These are phyloP conservation scores for Tuctoria greenei DNA, from an alignment of 176 grass and related monocot genomes.

Conservation along the genomic window DNA sequence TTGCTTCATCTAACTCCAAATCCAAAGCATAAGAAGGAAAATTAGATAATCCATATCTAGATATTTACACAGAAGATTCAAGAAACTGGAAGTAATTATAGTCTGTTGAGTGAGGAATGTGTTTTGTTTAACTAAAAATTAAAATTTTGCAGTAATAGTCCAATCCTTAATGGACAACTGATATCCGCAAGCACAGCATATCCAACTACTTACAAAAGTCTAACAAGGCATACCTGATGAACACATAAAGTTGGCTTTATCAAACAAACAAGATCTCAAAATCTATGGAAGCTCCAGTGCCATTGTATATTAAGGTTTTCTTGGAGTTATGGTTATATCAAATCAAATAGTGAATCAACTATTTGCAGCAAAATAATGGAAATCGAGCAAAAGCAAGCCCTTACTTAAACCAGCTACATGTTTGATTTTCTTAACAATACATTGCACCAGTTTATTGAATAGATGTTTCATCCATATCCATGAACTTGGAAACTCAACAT, in stretches of 20 bases:
- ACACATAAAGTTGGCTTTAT: slow-evolving; percentile 65
- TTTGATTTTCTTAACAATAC: slow-evolving; percentile 9
- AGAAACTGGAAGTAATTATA: not conserved
- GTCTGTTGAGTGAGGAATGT: not conserved
- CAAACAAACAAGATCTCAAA: slow-evolving; percentile 71
- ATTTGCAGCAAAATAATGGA: slow-evolving; percentile 57
- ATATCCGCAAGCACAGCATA: slow-evolving; percentile 20
- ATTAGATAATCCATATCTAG: not conserved
- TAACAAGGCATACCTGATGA: slow-evolving; percentile 64
- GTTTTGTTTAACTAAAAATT: not conserved
- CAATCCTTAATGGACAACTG: slow-evolving; percentile 8
- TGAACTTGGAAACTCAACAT: not conserved
- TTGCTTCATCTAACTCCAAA: not conserved
- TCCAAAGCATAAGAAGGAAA: not conserved
- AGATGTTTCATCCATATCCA: not conserved
- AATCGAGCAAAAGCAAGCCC: slow-evolving; percentile 12
- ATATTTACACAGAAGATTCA: not conserved
- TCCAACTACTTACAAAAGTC: not conserved
- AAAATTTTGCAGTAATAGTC: not conserved
- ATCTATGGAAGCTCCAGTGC: slow-evolving; percentile 80
- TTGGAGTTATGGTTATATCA: slow-evolving; percentile 54
- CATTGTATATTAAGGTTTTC: slow-evolving; percentile 97
- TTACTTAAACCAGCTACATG: slow-evolving; percentile 21
- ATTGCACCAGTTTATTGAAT: slow-evolving; percentile 1
- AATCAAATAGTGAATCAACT: slow-evolving; percentile 79